Base-by-base conservation (phyloP, 495 filamentous ascomycete species). In the Hyaloscypha variabilis region DNA sequence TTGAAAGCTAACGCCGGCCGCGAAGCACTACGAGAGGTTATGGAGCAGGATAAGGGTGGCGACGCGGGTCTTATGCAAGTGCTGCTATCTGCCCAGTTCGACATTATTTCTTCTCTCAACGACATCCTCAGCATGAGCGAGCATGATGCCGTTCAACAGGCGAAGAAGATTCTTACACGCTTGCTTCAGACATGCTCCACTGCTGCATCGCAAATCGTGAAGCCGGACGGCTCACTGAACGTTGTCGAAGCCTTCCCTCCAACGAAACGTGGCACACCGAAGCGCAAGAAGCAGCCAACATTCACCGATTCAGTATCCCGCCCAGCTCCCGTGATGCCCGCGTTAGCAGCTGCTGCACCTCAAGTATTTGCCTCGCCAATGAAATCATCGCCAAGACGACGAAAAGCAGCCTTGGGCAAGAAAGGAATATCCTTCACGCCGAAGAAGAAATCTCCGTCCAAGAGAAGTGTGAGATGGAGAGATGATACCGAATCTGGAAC, bases 21-120 rank as follows among this genome's bases (percentile, higher is more conserved):
- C 34, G 95, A 98, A 69, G 84, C 88, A 2, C 82, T 94, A 63
- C 77, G 84, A 10, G 87, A 88, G n/a, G 85, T 98, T 29, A 73
- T 90, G 21, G 93, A 97, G 46, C 87, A 93, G 67, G 93, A 97
- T 69, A 94, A 90, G 76, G 82, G 82, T 50, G 91, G 90, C 39
- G 91, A 96, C 76, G 86, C 88, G 11, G 87, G 82, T 23, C 83
- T 90, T 24, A 81, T 96, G 69, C 93, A 97, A 75, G 83, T 90
- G 6, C 84, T 98, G 50, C 83, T 97, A 8, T 87, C 88, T 56
- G 91, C 94, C 26, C 94, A 98, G 71, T 95, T 98, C 71, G 94
- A 98, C 73, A 91, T 92, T 3, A 86, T 97, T 59, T 82, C 89
- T 23, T 90, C 91, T 1, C 83, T 99, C 63, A 86, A 89, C 63